Evolutionary conservation across 768 basidiomycete genomes (phyloP).

Genomic region (Rhodotorula toruloides): DNA sequence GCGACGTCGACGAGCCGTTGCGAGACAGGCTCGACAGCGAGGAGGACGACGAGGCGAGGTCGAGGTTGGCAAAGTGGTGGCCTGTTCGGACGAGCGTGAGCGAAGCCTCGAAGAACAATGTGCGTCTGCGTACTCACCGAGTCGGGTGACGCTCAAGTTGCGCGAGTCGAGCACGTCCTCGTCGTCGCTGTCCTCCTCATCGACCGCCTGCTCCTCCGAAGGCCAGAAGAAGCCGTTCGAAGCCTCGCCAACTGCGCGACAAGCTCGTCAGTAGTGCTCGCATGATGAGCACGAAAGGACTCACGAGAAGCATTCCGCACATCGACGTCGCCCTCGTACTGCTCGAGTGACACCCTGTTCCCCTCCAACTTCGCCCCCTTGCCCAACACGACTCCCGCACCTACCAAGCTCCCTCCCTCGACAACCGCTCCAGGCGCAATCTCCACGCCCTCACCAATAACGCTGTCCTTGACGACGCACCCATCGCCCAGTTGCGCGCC

Average conservation of each 20-base stretch:
- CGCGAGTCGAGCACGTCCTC: constrained; percentile 46
- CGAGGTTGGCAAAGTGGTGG: constrained; percentile 8
- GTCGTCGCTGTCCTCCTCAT: constrained; percentile 51
- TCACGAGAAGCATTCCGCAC: constrained; percentile 32
- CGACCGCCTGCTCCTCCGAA: constrained; percentile 45
- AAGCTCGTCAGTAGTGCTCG: neutral
- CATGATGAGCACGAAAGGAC: constrained; percentile 37
- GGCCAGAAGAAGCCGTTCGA: constrained; percentile 83
- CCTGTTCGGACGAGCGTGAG: constrained; percentile 1
- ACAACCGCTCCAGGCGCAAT: constrained; percentile 65
- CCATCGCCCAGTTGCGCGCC: constrained; percentile 60
- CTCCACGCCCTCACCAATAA: constrained; percentile 62
- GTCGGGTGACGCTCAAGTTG: constrained; percentile 28
- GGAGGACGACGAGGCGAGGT: constrained; percentile 40
- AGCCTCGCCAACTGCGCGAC: constrained; percentile 56
- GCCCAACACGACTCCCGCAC: constrained; percentile 73
- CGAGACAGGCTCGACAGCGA: constrained; percentile 43
- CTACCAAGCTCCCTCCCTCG: constrained; percentile 72
- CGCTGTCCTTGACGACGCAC: constrained; percentile 68
- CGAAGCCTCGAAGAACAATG: no score
- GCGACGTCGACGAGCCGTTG: constrained; percentile 41
- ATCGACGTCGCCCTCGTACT: constrained; percentile 48
- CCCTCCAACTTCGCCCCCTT: constrained; percentile 58
- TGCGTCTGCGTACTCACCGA: constrained; percentile 15
- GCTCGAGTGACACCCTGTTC: constrained; percentile 40